These are phyloP conservation scores for Cymbopogon flexuosus DNA, from an alignment of 202 grass and related monocot species.

Conservation along the genomic window DNA sequence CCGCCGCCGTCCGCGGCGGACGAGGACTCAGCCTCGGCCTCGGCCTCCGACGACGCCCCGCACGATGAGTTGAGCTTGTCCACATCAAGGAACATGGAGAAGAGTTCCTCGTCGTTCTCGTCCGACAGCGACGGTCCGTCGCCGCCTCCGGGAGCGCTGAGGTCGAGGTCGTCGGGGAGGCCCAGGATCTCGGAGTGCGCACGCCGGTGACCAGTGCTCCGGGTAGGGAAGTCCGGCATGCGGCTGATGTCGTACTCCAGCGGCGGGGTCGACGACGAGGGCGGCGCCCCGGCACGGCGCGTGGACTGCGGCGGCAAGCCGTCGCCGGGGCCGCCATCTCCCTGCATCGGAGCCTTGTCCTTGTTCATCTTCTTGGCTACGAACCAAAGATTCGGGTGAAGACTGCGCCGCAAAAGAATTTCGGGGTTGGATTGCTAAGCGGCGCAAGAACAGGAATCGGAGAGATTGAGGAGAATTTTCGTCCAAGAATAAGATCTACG, in stretches of 20 bases:
- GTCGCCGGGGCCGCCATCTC: slow-evolving; percentile 30
- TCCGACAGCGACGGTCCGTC: slow-evolving; percentile 74
- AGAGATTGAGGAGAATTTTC: not conserved
- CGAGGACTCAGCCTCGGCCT: slow-evolving; percentile 40
- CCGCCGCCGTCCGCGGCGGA: slow-evolving; percentile 23
- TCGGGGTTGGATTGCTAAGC: not conserved
- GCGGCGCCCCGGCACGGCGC: slow-evolving; percentile 14
- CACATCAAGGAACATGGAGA: slow-evolving; percentile 78
- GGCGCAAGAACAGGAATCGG: not conserved
- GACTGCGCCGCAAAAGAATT: slow-evolving; percentile 23
- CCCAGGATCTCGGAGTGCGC: slow-evolving; percentile 91
- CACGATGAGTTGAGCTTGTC: slow-evolving; percentile 65
- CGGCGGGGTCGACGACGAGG: slow-evolving; percentile 29
- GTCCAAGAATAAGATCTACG: slow-evolving; percentile 29
- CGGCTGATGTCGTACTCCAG: slow-evolving; percentile 62
- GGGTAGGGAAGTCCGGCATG: slow-evolving; percentile 68
- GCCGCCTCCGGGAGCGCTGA: slow-evolving; percentile 42
- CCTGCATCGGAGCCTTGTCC: slow-evolving; percentile 46
- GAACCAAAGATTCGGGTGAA: slow-evolving; percentile 22
- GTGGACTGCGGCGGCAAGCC: slow-evolving; percentile 37
- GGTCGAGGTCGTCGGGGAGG: slow-evolving; percentile 73
- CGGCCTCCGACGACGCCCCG: slow-evolving; percentile 37
- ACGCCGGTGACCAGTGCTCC: slow-evolving; percentile 58
- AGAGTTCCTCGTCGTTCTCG: slow-evolving; percentile 83
- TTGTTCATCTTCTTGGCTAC: slow-evolving; percentile 42